phyloP scores from a whole-genome alignment of 805 yeast species.

The Schwanniomyces yamadae region DNA sequence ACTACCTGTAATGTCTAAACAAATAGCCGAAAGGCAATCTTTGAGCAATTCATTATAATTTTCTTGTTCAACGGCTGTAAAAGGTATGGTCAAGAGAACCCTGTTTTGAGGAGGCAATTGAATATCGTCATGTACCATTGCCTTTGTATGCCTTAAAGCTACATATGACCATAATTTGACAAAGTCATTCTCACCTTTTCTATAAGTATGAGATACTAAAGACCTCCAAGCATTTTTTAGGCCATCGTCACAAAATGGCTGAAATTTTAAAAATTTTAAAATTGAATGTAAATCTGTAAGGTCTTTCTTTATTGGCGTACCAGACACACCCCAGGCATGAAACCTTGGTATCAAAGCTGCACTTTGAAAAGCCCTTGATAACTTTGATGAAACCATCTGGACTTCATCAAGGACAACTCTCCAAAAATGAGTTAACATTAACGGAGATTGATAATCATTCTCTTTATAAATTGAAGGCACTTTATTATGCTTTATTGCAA shows the following conservation, averaged over 20 bases:
- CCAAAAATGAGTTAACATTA: conserved; percentile 83
- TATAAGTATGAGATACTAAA: conserved; percentile 12
- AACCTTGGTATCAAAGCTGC: conserved; percentile 77
- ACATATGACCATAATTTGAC: conserved; percentile 49
- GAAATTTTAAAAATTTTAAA: conserved; percentile 60
- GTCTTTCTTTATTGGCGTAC: conserved; percentile 79
- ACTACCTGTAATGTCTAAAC: conserved; percentile 51
- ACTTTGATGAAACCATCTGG: conserved; percentile 80
- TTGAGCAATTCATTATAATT: conserved; percentile 66
- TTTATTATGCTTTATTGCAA: conserved; percentile 29
- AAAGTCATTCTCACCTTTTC: conserved; percentile 26
- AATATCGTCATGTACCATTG: conserved; percentile 76
- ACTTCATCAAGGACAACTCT: conserved; percentile 91
- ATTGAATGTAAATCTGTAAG: conserved; percentile 70
- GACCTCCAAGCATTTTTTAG: conserved; percentile 42
- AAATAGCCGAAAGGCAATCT: conserved; percentile 58
- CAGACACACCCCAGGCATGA: conserved; percentile 97
- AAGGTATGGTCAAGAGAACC: conserved; percentile 66
- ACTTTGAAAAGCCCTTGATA: conserved; percentile 75
- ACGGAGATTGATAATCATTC: conserved; percentile 71
- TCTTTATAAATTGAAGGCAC: conserved; percentile 19
- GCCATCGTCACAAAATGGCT: conserved; percentile 59
- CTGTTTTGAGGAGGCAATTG: conserved; percentile 76
- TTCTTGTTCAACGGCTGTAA: conserved; percentile 81
- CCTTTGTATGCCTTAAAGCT: conserved; percentile 79